phyloP scores from a whole-genome alignment of 805 yeast genomes.

The Torulaspora maleeae region DNA sequence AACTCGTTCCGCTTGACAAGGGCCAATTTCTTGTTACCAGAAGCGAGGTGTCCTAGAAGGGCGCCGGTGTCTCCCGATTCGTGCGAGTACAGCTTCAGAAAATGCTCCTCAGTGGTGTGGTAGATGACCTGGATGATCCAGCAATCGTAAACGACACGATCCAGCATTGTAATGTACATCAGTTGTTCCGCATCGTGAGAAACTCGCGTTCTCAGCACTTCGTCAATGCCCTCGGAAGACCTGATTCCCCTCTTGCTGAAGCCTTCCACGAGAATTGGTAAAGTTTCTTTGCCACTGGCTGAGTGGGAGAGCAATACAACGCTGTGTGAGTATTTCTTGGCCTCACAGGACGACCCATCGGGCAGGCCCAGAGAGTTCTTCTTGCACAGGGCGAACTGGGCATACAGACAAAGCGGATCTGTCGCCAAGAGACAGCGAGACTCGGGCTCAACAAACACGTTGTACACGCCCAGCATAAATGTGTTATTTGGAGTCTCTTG shows the following conservation, averaged over 20 bases:
- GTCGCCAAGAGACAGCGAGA: conserved; percentile 40
- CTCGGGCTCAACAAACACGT: conserved; percentile 36
- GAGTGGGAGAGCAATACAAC: conserved; percentile 45
- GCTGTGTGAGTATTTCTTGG: conserved; percentile 26
- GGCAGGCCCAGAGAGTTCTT: conserved; percentile 46
- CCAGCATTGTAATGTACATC: conserved; percentile 41
- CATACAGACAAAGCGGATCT: conserved; percentile 54
- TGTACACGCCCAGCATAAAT: conserved; percentile 54
- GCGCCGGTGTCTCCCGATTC: neutral
- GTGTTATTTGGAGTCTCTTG: conserved; percentile 18
- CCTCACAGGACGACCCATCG: conserved; percentile 9
- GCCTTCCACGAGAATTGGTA: conserved; percentile 56
- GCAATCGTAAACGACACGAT: conserved; percentile 47
- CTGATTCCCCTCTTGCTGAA: conserved; percentile 36
- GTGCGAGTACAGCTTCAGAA: conserved; percentile 24
- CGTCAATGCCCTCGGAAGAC: conserved; percentile 37
- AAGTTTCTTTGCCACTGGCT: conserved; percentile 45
- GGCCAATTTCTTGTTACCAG: conserved; percentile 15
- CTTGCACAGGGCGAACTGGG: conserved; percentile 43
- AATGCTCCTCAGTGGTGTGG: conserved; percentile 18
- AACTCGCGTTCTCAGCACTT: conserved; percentile 36
- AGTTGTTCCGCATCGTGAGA: conserved; percentile 31
- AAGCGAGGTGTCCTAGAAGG: conserved; percentile 11
- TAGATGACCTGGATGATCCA: conserved; percentile 39
- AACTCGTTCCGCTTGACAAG: conserved; percentile 36